Evolutionary conservation across 176 grass and related monocot genomes (phyloP).

Genomic region (Aegilops bicornis): DNA sequence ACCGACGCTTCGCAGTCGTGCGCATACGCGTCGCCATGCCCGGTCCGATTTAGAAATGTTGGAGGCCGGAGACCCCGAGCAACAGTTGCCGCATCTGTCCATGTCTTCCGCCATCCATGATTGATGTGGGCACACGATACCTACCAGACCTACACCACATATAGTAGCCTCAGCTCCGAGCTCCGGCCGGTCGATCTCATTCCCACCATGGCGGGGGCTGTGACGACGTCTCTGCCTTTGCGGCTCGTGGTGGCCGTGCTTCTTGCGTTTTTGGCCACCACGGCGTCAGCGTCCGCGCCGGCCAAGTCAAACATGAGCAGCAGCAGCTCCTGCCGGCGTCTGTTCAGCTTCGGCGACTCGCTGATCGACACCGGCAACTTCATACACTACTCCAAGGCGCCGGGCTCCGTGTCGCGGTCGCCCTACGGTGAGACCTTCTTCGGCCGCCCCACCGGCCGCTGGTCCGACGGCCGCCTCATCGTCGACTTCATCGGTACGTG

Average conservation of each 20-base stretch:
- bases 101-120: background rate
- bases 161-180: background rate
- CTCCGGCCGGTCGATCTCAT: background rate
- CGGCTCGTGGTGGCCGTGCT: background rate
- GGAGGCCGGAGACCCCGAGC: background rate
- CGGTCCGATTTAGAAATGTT: background rate
- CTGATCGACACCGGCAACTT: constrained; percentile 78
- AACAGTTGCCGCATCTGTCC: background rate
- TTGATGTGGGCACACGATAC: background rate
- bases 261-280: background rate
- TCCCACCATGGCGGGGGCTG: background rate
- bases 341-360: constrained; percentile 81
- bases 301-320: background rate
- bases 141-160: background rate
- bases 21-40: too few relatives aligned
- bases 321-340: constrained; percentile 37
- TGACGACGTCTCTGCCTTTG: background rate
- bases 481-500: constrained; percentile 64
- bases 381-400: constrained; percentile 38
- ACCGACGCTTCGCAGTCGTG: background rate
- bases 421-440: constrained; percentile 92
- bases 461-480: constrained; percentile 70
- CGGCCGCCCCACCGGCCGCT: constrained; percentile 64
- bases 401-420: constrained; percentile 22
- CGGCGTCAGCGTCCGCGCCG: background rate